Conservation (phyloP, 2,329 filamentous ascomycete species). For the Colletotrichum aenigma region DNA sequence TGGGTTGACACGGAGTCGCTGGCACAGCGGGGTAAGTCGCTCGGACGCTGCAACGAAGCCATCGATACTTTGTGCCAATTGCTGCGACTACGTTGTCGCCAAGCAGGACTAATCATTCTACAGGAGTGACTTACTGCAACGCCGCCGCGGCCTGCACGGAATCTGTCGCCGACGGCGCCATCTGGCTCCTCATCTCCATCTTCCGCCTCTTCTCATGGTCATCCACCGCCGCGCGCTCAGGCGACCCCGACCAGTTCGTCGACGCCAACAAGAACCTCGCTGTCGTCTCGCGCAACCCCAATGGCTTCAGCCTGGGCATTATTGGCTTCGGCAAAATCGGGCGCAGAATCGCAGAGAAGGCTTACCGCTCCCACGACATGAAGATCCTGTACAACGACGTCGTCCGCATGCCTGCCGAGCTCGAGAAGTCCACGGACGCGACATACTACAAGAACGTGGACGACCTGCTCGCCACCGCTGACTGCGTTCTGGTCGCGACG, state of each 20-base stretch:
- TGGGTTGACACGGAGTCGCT: constrained; percentile 18
- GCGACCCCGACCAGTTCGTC: constrained; percentile 17
- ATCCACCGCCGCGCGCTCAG: constrained; percentile 8
- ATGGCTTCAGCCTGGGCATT: constrained; percentile 47
- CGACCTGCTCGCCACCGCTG: constrained; percentile 41
- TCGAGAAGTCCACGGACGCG: constrained; percentile 36
- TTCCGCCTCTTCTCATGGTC: constrained; percentile 21
- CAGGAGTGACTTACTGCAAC: constrained; percentile 15
- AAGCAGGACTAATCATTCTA: neutral
- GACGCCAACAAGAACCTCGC: constrained; percentile 18
- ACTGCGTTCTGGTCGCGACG: constrained; percentile 68
- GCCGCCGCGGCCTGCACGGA: constrained; percentile 14
- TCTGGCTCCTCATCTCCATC: constrained; percentile 15
- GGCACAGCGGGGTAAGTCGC: constrained; percentile 1
- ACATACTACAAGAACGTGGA: constrained; percentile 38
- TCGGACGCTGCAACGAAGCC: neutral
- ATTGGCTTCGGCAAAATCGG: constrained; percentile 67
- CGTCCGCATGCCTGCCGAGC: constrained; percentile 35
- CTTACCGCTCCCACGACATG: constrained; percentile 57
- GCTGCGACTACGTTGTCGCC: neutral
- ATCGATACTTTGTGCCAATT: neutral
- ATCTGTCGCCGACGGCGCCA: constrained; percentile 19
- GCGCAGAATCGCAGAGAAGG: constrained; percentile 49
- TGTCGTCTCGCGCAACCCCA: constrained; percentile 11
- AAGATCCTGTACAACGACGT: constrained; percentile 64